Evolutionary conservation across 2,329 filamentous ascomycete species (phyloP), one percentile per base, ranked within the genome.

Genomic region (Colletotrichum navitas): DNA sequence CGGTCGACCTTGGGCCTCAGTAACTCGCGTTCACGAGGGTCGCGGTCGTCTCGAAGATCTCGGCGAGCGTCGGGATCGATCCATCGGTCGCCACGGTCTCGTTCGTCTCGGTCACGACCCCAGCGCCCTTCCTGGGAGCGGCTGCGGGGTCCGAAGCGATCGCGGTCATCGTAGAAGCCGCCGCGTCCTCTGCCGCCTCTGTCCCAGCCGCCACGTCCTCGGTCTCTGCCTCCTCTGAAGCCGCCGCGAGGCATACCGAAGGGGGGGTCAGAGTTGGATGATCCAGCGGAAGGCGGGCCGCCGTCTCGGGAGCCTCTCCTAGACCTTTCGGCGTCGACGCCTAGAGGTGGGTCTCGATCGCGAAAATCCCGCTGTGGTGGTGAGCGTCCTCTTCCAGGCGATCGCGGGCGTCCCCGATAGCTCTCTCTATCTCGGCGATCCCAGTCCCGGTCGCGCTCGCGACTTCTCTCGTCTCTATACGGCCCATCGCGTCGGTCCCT

Each of bases 291-390:
- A 29, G 90, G 87, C 14, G 92, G 92, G 0, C 92, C 83, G 12
- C 80, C 92, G 76, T 95, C 93, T 76, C 93, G 86, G 11, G 92
- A 94, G 21, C 88, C 90, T 58, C 92, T 86, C 65, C 92, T 86
- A 24, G 90, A 89, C 69, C 92, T 87, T 69, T 91, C 90, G 10
- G 90, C 85, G 74, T 94, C 92, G 8, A 92, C 83, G 58, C 89
- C 90, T 41, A 90, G 84, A 0, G 90, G 90, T 1, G 83, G 80
- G 76, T 90, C 88, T 76, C 86, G 79, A 69, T 89, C 82, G 75
- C 83, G 87, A 71, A 89, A 90, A 77, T 93, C 91, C 74, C 91
- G 86, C 16, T 85, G 84, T 8, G 90, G 85, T 16, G 93, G 92
- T 14, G 92, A 93, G 43, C 91, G 86, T 56, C 87, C 86, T 72